Percentiles rank a stretch among this genome's conserved stretches.
These are phyloP conservation scores for Vitis rotundifolia DNA, from an alignment of 164 flowering plant genomes.

Conservation along the genomic window DNA sequence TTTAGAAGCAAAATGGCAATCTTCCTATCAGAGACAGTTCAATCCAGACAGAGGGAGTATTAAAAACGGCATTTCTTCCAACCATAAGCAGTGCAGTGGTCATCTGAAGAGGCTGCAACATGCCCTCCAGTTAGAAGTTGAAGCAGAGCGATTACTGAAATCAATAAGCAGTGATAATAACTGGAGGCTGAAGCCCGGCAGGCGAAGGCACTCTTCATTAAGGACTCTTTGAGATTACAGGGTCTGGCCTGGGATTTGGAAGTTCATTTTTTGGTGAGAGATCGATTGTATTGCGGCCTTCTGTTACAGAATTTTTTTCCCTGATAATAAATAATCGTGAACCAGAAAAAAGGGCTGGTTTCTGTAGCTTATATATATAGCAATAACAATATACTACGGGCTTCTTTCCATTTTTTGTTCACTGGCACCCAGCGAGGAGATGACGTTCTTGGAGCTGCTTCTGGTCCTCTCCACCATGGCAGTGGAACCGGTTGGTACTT, in stretches of 20 bases:
- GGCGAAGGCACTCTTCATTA: conserved; percentile 40
- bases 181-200: conserved; percentile 50
- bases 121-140: conserved; percentile 55
- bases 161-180: conserved; percentile 41
- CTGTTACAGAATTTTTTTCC: conserved; percentile 7
- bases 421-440: neutral
- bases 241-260: conserved; percentile 10
- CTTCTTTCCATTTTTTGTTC: conserved; percentile 1
- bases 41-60: conserved; percentile 26
- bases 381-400: neutral
- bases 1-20: conserved; percentile 86
- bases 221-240: conserved; percentile 24
- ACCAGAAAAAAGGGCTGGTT: conserved; percentile 21
- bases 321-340: conserved; percentile 18
- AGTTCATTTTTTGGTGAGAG: conserved; percentile 7
- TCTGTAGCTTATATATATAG: conserved; percentile 7
- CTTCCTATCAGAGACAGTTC: conserved; percentile 54
- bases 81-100: conserved; percentile 63
- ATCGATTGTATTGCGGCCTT: conserved; percentile 18
- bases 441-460: neutral
- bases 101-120: conserved; percentile 62
- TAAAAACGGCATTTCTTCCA: conserved; percentile 6
- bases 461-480: neutral
- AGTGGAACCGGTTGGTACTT: conserved; percentile 5
- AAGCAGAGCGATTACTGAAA: conserved; percentile 52